Evolutionary conservation across 495 filamentous ascomycete species (phyloP).

Genomic region (Daldinia decipiens): DNA sequence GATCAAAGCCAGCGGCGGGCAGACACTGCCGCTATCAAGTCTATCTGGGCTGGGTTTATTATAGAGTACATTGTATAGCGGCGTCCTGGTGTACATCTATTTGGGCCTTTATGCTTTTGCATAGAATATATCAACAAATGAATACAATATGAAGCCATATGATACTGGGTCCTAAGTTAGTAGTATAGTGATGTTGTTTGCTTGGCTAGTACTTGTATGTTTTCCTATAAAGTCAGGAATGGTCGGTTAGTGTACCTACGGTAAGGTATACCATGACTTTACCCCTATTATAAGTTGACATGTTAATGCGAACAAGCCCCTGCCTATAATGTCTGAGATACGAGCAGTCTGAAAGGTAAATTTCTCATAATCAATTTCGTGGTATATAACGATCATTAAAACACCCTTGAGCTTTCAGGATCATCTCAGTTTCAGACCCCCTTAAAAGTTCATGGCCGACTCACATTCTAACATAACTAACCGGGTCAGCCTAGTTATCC

Average conservation of each 20-base stretch:
- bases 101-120: background rate
- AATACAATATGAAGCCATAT: background rate
- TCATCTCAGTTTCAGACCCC: background rate
- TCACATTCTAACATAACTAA: background rate
- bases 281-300: too few species aligned
- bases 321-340: too few species aligned
- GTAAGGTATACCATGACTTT: too few species aligned
- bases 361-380: background rate
- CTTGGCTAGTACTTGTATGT: background rate
- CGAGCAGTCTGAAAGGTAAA: too few species aligned
- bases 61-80: constrained; percentile 26
- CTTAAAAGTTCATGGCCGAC: background rate
- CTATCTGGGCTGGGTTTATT: constrained; percentile 6
- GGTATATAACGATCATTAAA: background rate
- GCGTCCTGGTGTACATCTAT: constrained; percentile 20
- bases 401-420: background rate
- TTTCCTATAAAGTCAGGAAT: too few species aligned
- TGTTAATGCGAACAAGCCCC: too few species aligned
- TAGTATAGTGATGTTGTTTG: background rate
- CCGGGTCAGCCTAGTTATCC: too few species aligned
- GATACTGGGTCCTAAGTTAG: background rate
- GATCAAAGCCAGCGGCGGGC: constrained; percentile 7
- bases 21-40: background rate
- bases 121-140: background rate
- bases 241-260: too few species aligned